Evolutionary conservation across 2,329 filamentous ascomycete genomes (phyloP).

Genomic region (Penicillium sp.): DNA sequence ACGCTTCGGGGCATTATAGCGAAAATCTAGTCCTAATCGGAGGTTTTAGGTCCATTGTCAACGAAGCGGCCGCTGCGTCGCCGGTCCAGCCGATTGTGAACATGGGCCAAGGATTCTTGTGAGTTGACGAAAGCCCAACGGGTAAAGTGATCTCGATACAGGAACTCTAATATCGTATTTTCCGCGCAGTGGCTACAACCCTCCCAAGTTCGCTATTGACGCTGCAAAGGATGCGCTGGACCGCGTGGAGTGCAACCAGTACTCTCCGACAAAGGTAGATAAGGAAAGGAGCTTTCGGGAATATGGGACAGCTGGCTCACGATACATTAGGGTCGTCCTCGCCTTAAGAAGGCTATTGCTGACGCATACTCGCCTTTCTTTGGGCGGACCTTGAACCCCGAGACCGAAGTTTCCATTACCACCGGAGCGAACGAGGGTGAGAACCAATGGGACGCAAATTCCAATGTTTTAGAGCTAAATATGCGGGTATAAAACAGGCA

Average conservation of each 20-base stretch:
- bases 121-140: constrained; percentile 25
- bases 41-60: constrained; percentile 59
- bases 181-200: constrained; percentile 72
- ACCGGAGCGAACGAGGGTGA: constrained; percentile 59
- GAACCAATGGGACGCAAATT: background rate
- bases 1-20: background rate
- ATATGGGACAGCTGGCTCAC: constrained; percentile 8
- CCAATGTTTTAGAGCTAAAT: background rate
- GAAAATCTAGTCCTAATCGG: constrained; percentile 12
- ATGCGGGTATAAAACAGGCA: constrained; percentile 51
- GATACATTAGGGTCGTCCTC: constrained; percentile 65
- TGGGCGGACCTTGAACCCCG: constrained; percentile 75
- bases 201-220: constrained; percentile 82
- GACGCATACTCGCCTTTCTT: constrained; percentile 90
- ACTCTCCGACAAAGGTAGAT: constrained; percentile 79
- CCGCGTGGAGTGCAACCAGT: constrained; percentile 95
- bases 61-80: constrained; percentile 64
- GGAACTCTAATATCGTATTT: background rate
- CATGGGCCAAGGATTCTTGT: constrained; percentile 65
- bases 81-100: constrained; percentile 66
- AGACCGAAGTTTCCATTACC: constrained; percentile 92
- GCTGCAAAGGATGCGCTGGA: constrained; percentile 89
- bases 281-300: background rate
- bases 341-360: constrained; percentile 88
- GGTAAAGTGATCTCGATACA: background rate